phyloP scores from a whole-genome alignment of 2,329 filamentous ascomycete genomes.

The Polychaeton citri region DNA sequence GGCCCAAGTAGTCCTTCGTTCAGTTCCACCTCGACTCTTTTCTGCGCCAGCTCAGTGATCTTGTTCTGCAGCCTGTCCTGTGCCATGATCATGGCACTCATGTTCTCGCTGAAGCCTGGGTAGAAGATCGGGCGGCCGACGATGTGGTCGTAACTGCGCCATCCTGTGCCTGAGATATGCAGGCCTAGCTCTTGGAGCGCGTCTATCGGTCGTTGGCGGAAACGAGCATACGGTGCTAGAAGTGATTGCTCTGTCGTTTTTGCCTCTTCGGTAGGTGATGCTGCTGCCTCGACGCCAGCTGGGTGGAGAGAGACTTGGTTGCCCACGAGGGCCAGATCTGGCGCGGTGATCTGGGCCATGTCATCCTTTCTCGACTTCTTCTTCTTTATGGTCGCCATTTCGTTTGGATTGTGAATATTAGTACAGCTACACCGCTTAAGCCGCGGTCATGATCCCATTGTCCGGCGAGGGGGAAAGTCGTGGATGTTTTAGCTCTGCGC shows the following conservation, averaged over 20 bases:
- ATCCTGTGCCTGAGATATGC: slow-evolving; percentile 84
- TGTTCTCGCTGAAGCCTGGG: slow-evolving; percentile 77
- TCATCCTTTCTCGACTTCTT: too few species aligned
- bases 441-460: too few species aligned
- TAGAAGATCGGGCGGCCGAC: slow-evolving; percentile 93
- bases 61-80: slow-evolving; percentile 62
- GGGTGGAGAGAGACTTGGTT: slow-evolving; percentile 32
- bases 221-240: slow-evolving; percentile 75
- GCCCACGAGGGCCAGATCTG: slow-evolving; percentile 34
- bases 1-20: slow-evolving; percentile 56
- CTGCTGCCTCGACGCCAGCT: slow-evolving; percentile 24
- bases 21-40: slow-evolving; percentile 62
- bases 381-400: too few species aligned
- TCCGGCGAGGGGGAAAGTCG: too few species aligned
- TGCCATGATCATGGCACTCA: slow-evolving; percentile 64
- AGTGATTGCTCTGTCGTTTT: slow-evolving; percentile 46
- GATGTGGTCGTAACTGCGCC: slow-evolving; percentile 83
- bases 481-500: too few species aligned
- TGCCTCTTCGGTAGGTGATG: slow-evolving; percentile 8
- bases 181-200: slow-evolving; percentile 89
- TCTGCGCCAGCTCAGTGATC: slow-evolving; percentile 63
- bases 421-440: too few species aligned
- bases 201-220: slow-evolving; percentile 57
- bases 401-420: too few species aligned
- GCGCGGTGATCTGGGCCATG: slow-evolving; percentile 22